Percentiles rank a stretch among this genome's conserved stretches.
Conservation (phyloP, 768 basidiomycete genomes). For the Sporobolomyces phaffii region DNA sequence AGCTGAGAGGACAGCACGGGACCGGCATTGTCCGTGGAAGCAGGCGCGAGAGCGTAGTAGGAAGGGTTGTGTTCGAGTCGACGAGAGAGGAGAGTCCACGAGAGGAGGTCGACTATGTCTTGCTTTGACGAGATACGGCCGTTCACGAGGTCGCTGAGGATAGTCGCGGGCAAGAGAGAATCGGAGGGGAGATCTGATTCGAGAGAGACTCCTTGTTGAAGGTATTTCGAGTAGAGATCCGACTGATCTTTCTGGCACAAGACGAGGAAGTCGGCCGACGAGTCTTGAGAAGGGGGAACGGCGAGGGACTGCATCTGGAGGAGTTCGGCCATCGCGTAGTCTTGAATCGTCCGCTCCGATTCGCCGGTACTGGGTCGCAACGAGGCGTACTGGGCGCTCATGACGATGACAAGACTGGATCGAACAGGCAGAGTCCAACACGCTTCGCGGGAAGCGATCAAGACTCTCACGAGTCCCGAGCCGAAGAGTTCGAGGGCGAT, state of each 20-base stretch:
- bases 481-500: slow-evolving; percentile 74
- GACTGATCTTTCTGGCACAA: slow-evolving; percentile 84
- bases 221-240: slow-evolving; percentile 72
- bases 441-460: slow-evolving; percentile 73
- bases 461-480: slow-evolving; percentile 68
- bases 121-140: slow-evolving; percentile 55
- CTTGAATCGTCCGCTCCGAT: slow-evolving; percentile 63
- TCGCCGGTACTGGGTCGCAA: slow-evolving; percentile 33
- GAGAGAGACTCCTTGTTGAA: slow-evolving; percentile 80
- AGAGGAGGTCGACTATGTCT: slow-evolving; percentile 67
- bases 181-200: slow-evolving; percentile 69
- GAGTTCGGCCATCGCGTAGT: slow-evolving; percentile 74
- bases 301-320: slow-evolving; percentile 88
- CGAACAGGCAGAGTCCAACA: slow-evolving; percentile 86
- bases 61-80: slow-evolving; percentile 71
- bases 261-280: slow-evolving; percentile 58
- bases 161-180: slow-evolving; percentile 19
- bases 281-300: slow-evolving; percentile 46
- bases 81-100: slow-evolving; percentile 71
- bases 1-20: slow-evolving; percentile 49
- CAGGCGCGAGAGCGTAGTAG: slow-evolving; percentile 56
- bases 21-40: slow-evolving; percentile 49
- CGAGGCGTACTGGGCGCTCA: slow-evolving; percentile 79
- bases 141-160: slow-evolving; percentile 42
- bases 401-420: slow-evolving; percentile 72